These are phyloP conservation scores for Pyrenophora tritici-repentis DNA, from an alignment of 2,329 filamentous ascomycete genomes.

Conservation along the genomic window DNA sequence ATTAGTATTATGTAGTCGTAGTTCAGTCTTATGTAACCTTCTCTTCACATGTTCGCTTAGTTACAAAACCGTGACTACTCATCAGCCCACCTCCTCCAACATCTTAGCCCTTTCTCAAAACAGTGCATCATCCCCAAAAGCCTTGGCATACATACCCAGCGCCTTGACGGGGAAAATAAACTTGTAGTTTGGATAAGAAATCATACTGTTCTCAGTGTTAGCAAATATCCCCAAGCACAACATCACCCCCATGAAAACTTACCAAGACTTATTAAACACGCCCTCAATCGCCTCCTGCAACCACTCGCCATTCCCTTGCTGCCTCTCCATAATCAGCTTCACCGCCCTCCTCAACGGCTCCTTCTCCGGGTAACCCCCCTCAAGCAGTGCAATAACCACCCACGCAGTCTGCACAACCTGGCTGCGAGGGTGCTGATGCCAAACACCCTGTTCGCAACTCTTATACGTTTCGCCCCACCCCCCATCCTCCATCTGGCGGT, in stretches of 20 bases:
- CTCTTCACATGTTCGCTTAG: too few species aligned
- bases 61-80: too few species aligned
- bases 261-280: slow-evolving; percentile 97
- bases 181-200: slow-evolving; percentile 99
- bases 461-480: slow-evolving; percentile 97
- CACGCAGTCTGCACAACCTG: slow-evolving; percentile 96
- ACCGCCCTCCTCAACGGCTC: slow-evolving; percentile 75
- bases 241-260: slow-evolving; percentile 43
- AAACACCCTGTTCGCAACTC: slow-evolving; percentile 77
- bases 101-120: slow-evolving; percentile 6
- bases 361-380: slow-evolving; percentile 78
- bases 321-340: slow-evolving; percentile 79
- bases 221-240: not conserved
- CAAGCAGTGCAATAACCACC: slow-evolving; percentile 80
- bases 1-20: too few species aligned
- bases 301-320: slow-evolving; percentile 92
- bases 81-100: too few species aligned
- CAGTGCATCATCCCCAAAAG: slow-evolving; percentile 36
- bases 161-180: slow-evolving; percentile 95
- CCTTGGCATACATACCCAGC: slow-evolving; percentile 78
- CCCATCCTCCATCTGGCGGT: slow-evolving; percentile 83
- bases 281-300: slow-evolving; percentile 93
- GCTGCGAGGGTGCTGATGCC: slow-evolving; percentile 75
- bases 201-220: slow-evolving; percentile 68
- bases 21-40: too few species aligned